phyloP scores from a whole-genome alignment of 345 rosid species.

The Fremontodendron californicum region DNA sequence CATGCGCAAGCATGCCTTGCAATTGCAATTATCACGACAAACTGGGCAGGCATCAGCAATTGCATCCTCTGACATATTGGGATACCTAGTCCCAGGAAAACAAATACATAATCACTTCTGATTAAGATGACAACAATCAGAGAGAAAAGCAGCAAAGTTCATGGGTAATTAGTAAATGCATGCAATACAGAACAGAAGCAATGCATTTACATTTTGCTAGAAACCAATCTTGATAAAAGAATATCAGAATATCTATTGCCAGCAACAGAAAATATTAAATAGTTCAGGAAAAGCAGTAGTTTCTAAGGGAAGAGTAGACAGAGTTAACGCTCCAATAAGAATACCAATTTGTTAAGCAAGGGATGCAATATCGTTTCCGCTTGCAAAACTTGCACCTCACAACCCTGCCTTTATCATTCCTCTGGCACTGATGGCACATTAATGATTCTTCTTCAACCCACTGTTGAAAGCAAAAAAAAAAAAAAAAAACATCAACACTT shows the following conservation, averaged over 20 bases:
- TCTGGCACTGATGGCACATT: slow-evolving; percentile 69
- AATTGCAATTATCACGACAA: slow-evolving; percentile 56
- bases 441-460: slow-evolving; percentile 6
- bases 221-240: neutral
- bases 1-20: slow-evolving; percentile 62
- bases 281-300: neutral
- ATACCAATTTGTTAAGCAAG: slow-evolving; percentile 46
- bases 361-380: slow-evolving; percentile 47
- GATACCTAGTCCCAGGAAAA: slow-evolving; percentile 42
- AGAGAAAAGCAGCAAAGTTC: neutral
- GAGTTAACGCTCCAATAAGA: neutral
- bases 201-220: neutral
- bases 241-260: neutral
- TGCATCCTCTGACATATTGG: slow-evolving; percentile 34
- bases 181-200: neutral
- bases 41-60: slow-evolving; percentile 47
- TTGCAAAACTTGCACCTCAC: slow-evolving; percentile 42
- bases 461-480: neutral
- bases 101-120: neutral
- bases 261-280: neutral
- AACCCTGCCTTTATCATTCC: slow-evolving; percentile 43
- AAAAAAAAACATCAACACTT: neutral
- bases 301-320: neutral
- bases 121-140: neutral
- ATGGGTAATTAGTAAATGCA: neutral